Evolutionary conservation across 2,329 filamentous ascomycete genomes (phyloP), one percentile per base, ranked within the genome.

Genomic region (Beauveria sp.): DNA sequence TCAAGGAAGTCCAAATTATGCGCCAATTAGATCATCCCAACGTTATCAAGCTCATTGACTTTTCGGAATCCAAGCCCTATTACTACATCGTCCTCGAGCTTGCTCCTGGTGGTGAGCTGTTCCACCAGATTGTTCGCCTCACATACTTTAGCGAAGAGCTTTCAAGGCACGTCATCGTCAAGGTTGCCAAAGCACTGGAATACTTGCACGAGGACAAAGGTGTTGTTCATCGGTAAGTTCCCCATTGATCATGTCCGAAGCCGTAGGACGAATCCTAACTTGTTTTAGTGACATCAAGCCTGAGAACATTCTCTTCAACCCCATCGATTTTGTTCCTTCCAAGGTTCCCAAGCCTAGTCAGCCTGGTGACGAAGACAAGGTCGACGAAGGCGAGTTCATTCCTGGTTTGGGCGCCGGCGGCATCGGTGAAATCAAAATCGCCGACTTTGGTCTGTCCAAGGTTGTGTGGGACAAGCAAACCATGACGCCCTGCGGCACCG

Each of bases 1-100:
- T 99, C 64, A 99, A 99, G 77, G 95, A 99, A 76, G 95, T 99
- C 16, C 91, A 96, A 71, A 99, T 99, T 68, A 99, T 99, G 93
- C 91, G 93, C 66, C 90, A 96, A 70, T 82, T 99, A 53, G 92
- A 98, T 67, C 95, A 99, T 68, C 93, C 93, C 65, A 98, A 98
- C 73, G 95, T 99, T 64, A 87, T 97, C 74, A 93, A 91, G 72
- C 85, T 99, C 62, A 83, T 98, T 69, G 91, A 96, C 70, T 98
- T 98, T 72, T 89, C 89, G 65, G 95, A 99, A 75, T 96, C 93
- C 1, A 84, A 85, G 63, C 92, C 98, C 74, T 97, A 97, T 74
- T 98, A 98, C 77, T 99, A 96, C 78, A 97, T 99, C 68, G 87
- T 99, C 49, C 85, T 99, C 46, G 95, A 99, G 76, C 83, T 98